phyloP scores from a whole-genome alignment of 306 rosid genomes.

The Lablab purpureus region DNA sequence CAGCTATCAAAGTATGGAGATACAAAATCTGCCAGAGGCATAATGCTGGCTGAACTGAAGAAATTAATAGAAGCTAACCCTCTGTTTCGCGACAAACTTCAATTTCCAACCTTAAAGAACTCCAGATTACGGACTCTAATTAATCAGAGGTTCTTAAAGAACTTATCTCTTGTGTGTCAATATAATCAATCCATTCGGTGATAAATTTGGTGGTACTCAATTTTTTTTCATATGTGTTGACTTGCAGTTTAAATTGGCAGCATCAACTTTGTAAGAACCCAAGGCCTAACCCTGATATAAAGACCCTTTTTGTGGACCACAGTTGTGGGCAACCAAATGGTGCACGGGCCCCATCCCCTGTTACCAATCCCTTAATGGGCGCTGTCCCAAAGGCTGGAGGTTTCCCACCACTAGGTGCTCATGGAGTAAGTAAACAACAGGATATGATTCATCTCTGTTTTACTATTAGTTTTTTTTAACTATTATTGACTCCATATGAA shows the following conservation, averaged over 20 bases:
- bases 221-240: slow-evolving; percentile 39
- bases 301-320: slow-evolving; percentile 97
- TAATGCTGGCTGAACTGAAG: slow-evolving; percentile 97
- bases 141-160: slow-evolving; percentile 84
- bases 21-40: slow-evolving; percentile 97
- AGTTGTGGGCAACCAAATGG: slow-evolving; percentile 99
- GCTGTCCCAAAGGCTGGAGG: slow-evolving; percentile 92
- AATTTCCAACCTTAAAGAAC: slow-evolving; percentile 93
- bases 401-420: slow-evolving; percentile 91
- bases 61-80: slow-evolving; percentile 98
- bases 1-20: slow-evolving; percentile 99
- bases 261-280: slow-evolving; percentile 99
- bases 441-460: slow-evolving; percentile 17
- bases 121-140: slow-evolving; percentile 96
- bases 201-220: slow-evolving; percentile 34
- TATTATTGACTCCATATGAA: slow-evolving; percentile 47
- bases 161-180: slow-evolving; percentile 22
- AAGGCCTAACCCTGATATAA: slow-evolving; percentile 96
- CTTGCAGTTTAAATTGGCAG: slow-evolving; percentile 97
- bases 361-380: slow-evolving; percentile 94
- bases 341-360: slow-evolving; percentile 99
- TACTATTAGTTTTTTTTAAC: not conserved
- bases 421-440: slow-evolving; percentile 77
- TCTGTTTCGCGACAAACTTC: slow-evolving; percentile 97
- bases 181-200: slow-evolving; percentile 23